Percentiles rank a stretch among this genome's conserved stretches.
Evolutionary conservation across 148 eudicot species (phyloP).

Genomic region (Camellia sinensis): DNA sequence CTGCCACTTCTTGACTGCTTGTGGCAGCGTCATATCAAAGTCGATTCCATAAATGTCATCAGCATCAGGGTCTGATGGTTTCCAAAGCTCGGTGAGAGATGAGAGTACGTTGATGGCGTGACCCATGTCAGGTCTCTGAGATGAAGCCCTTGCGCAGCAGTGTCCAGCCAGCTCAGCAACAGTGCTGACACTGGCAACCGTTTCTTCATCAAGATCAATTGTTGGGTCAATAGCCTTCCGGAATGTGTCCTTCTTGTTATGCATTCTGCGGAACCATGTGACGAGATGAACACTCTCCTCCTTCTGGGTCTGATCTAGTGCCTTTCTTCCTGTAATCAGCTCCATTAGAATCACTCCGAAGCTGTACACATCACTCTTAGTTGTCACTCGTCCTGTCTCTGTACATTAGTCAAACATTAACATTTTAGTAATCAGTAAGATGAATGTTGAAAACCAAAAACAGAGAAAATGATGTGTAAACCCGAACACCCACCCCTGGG

Average conservation of each 20-base stretch:
- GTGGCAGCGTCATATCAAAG: constrained; percentile 90
- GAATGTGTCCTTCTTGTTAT: constrained; percentile 83
- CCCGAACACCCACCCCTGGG: too few species aligned
- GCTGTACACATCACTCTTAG: constrained; percentile 86
- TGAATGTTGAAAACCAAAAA: too few species aligned
- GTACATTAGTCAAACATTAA: too few species aligned
- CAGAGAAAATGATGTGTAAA: too few species aligned
- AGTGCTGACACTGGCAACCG: constrained; percentile 70
- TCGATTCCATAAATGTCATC: constrained; percentile 86
- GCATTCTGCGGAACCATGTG: constrained; percentile 92
- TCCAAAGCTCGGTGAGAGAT: constrained; percentile 86
- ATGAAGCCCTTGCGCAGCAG: constrained; percentile 91
- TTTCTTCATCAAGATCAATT: constrained; percentile 68
- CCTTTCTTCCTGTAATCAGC: constrained; percentile 80
- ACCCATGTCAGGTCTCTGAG: constrained; percentile 96
- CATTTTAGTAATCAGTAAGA: too few species aligned
- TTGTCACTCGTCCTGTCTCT: constrained; percentile 94
- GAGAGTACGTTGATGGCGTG: constrained; percentile 86
- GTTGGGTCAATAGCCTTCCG: constrained; percentile 79
- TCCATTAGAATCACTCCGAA: constrained; percentile 92
- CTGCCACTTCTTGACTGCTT: constrained; percentile 89
- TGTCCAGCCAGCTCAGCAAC: constrained; percentile 95
- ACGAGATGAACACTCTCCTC: constrained; percentile 96
- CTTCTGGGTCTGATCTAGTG: constrained; percentile 86
- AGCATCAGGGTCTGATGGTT: constrained; percentile 48